Evolutionary conservation across 2,329 filamentous ascomycete genomes (phyloP), one percentile per base, ranked within the genome.

Genomic region (Aureobasidium lini): DNA sequence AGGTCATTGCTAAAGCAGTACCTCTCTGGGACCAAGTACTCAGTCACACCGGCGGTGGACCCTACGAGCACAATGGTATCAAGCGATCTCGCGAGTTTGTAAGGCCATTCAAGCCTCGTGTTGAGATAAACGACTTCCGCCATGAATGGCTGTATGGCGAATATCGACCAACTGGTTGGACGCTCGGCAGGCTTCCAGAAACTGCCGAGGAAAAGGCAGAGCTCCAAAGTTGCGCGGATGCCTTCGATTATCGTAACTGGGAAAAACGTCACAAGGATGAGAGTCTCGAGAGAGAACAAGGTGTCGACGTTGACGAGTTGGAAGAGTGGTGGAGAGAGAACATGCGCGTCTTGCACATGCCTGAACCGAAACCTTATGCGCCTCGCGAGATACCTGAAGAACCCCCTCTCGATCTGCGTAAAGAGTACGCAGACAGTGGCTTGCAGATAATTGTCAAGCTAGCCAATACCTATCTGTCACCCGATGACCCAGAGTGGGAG

Each of bases 391-490:
- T 36, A 1, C 10, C 31, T 13, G 46, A 36, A 48, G 46, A 48
- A 11, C 46, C 46, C 18, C 31, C 16, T 18, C 46, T 48, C 15
- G 58, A 67, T 44, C 61, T 69, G 7, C 64, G 64, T 40, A 54
- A 65, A 28, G 64, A 73, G 15, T 79, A 75, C 60, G 64, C 68
- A 8, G 65, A 75, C 1, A 67, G 70, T 5, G 78, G 79, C 1
- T 65, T 87, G 4, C 85, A 88, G 64, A 69, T 88, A 36, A 83
- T 88, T 53, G 78, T 86, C 36, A 86, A 87, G 66, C 73, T 88
- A 63, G 77, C 82, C 1, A 79, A 77, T 36, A 80, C 86, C 53
- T 75, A 84, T 47, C 73, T 86, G 1, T 82, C 78, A 0, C 84
- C 84, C 0, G 80, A 82, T 18, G 77, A 82, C 2, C 81, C 84